These are phyloP conservation scores for Kurtzmaniella quercitrusa DNA, from an alignment of 1,139 yeast species.

Conservation along the genomic window DNA sequence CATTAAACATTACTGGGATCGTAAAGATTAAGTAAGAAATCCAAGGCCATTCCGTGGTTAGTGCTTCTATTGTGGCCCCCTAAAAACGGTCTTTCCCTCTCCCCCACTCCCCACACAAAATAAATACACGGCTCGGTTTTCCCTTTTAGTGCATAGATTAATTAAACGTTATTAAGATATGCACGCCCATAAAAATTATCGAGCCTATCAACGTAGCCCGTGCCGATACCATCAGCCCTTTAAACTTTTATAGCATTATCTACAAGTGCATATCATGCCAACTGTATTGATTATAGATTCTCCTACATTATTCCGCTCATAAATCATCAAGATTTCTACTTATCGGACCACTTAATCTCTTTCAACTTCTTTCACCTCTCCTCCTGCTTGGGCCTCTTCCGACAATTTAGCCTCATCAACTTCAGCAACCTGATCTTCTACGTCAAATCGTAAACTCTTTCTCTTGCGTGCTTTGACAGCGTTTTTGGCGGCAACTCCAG, in stretches of 20 bases:
- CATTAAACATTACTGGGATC: too few species aligned
- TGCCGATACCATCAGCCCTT: too few species aligned
- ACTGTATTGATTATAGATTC: too few species aligned
- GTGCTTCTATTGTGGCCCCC: background rate
- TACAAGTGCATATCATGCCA: background rate
- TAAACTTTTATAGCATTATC: too few species aligned
- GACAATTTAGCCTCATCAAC: background rate
- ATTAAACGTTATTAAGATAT: too few species aligned
- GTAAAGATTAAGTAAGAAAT: too few species aligned
- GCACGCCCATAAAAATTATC: too few species aligned
- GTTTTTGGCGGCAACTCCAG: constrained; percentile 9
- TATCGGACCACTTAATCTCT: background rate
- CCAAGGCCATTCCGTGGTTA: background rate
- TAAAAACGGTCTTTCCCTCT: background rate
- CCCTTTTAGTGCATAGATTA: background rate
- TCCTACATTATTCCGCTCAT: background rate
- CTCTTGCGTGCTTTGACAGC: constrained; percentile 18
- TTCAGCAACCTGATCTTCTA: constrained; percentile 1
- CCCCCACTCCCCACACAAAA: too few species aligned
- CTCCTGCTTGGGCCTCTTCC: background rate
- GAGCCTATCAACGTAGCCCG: too few species aligned
- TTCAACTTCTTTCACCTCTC: background rate
- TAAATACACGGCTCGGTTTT: background rate
- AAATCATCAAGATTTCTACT: background rate
- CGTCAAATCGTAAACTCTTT: constrained; percentile 39